phyloP scores from a whole-genome alignment of 306 rosid species.

The Fragaria nilgerrensis region DNA sequence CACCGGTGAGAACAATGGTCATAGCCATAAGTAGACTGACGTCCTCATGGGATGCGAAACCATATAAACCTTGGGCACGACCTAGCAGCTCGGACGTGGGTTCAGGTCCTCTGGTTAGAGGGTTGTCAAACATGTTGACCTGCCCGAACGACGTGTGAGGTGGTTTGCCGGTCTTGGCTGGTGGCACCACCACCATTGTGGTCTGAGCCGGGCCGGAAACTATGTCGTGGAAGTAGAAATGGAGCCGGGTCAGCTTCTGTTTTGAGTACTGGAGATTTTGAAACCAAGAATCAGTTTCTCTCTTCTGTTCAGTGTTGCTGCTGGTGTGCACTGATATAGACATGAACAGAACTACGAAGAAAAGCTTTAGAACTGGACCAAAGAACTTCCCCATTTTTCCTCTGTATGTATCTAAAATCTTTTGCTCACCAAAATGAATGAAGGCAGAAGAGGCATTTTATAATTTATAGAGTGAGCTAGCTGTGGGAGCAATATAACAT shows the following conservation, averaged over 20 bases:
- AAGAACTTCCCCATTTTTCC: not conserved
- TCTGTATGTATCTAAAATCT: not conserved
- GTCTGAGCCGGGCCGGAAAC: slow-evolving; percentile 4
- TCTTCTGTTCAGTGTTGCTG: not conserved
- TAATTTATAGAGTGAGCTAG: not conserved
- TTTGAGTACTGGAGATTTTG: slow-evolving; percentile 1
- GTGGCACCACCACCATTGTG: not conserved
- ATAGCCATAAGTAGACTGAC: not conserved
- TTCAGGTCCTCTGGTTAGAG: slow-evolving; percentile 5
- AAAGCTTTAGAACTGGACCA: not conserved
- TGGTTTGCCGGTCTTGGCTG: not conserved
- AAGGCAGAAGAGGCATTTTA: not conserved
- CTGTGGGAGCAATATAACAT: not conserved
- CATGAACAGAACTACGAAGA: not conserved
- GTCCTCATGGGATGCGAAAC: slow-evolving; percentile 4
- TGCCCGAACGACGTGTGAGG: not conserved
- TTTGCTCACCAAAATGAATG: not conserved
- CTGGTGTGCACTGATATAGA: not conserved
- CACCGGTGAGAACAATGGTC: not conserved
- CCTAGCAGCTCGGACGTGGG: slow-evolving; percentile 11
- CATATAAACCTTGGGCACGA: slow-evolving; percentile 20
- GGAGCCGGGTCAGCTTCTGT: slow-evolving; percentile 10
- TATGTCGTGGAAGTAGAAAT: slow-evolving; percentile 19
- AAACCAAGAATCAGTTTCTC: slow-evolving; percentile 5
- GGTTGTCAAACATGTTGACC: slow-evolving; percentile 11